These are phyloP conservation scores for Fusarium torulosum DNA, from an alignment of 2,329 filamentous ascomycete species.

Conservation along the genomic window DNA sequence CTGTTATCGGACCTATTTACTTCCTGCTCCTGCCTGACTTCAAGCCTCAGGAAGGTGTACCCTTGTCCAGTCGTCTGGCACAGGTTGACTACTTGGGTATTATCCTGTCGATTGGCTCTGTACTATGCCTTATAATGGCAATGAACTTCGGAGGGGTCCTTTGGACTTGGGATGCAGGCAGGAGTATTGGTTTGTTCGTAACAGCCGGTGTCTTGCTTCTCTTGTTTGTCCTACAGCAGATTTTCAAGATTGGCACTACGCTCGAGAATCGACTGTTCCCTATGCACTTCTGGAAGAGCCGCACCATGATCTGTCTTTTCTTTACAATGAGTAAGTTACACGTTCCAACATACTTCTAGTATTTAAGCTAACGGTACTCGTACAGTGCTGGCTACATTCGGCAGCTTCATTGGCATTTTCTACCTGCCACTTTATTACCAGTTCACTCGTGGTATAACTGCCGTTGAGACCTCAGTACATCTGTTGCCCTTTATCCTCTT, in stretches of 20 bases:
- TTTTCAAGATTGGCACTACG: constrained; percentile 13
- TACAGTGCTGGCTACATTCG: constrained; percentile 16
- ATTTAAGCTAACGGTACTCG: neutral
- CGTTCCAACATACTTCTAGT: rapidly evolving
- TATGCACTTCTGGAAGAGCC: constrained; percentile 56
- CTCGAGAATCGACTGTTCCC: constrained; percentile 59
- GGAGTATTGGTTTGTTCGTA: constrained; percentile 60
- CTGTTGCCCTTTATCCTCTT: constrained; percentile 18
- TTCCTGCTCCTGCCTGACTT: constrained; percentile 22
- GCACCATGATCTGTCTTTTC: constrained; percentile 58
- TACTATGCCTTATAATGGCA: constrained; percentile 59
- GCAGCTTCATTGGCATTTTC: constrained; percentile 23
- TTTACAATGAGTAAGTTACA: constrained; percentile 48
- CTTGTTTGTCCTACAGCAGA: constrained; percentile 61
- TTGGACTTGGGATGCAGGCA: constrained; percentile 59
- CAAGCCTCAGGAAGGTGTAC: constrained; percentile 9
- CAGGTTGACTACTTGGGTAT: constrained; percentile 58
- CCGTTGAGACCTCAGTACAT: constrained; percentile 13
- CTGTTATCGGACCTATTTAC: constrained; percentile 20
- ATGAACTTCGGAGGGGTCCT: constrained; percentile 63
- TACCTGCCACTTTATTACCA: constrained; percentile 24
- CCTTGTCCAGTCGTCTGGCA: neutral
- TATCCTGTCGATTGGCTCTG: constrained; percentile 56
- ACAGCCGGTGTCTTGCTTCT: constrained; percentile 54
- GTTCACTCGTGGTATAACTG: constrained; percentile 8